Evolutionary conservation across 345 rosid genomes (phyloP), one percentile per base, ranked within the genome.

Genomic region (Diplotaxis tenuifolia): DNA sequence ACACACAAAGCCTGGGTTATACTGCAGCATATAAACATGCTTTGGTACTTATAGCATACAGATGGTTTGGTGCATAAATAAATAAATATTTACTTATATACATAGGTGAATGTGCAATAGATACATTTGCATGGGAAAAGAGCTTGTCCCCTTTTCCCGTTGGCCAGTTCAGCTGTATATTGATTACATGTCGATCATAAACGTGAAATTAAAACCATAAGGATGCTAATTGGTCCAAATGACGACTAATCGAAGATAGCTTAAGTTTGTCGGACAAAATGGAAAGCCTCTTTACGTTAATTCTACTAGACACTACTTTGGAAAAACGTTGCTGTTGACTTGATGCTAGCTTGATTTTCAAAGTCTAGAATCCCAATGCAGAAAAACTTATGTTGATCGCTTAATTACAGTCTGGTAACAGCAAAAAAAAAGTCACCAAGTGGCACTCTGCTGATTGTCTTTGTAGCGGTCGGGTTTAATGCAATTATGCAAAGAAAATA

Each of bases 311-410:
- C 12, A 31, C 52, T 29, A 42, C 29, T 55, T 21, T 73, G 38
- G 50, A 70, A 61, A 73, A 40, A 59, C 49, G 66, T 73, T 65
- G 66, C 27, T 47, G 52, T 66, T 65, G 66, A 65, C 72, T 57
- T 65, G 8, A 38, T 19, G 32, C 28, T 10, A 53, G n/a, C 32
- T 64, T 18, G 45, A 64, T 16, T 53, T 72, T 64, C 32, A 64
- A n/a, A 27, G 57, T 65, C 38, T 18, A 52, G 28, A 62, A 53
- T 61, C 21, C 11, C 54, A 52, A 72, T 53, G 55, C 55, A 16
- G 12, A 49, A 16, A 9, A 53, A 53, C 58, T 53, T 10, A 4
- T 22, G 1, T n/a, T 53, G 58, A 10, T 53, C n/a, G 20, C 58
- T 36, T 9, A 36, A 34, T n/a, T n/a, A n/a, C n/a, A n/a, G n/a